phyloP scores from a whole-genome alignment of 495 filamentous ascomycete species.

The Penicillium silybi region DNA sequence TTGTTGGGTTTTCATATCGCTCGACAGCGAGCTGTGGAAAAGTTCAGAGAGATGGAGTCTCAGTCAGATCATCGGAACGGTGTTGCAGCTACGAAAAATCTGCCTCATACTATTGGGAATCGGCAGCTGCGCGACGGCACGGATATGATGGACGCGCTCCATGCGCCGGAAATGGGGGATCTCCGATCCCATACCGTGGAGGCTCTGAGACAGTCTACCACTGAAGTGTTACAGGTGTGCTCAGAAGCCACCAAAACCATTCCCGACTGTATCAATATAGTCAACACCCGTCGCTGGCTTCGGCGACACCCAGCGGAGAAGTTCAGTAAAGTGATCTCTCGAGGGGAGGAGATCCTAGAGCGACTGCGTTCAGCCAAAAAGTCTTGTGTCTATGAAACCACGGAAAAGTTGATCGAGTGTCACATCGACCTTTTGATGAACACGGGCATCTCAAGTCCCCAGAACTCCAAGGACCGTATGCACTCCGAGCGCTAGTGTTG shows the following conservation, averaged over 20 bases:
- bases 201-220: neutral
- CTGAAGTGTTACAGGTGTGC: neutral
- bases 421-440: neutral
- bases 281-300: conserved; percentile 13
- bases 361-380: neutral
- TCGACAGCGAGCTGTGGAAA: neutral
- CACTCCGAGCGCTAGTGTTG: conserved; percentile 10
- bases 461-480: conserved; percentile 4
- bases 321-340: neutral
- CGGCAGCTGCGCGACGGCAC: neutral
- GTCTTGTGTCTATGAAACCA: neutral
- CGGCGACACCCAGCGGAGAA: neutral
- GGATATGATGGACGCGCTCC: neutral
- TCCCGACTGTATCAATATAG: conserved; percentile 5
- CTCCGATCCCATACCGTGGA: neutral
- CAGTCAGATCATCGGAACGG: neutral
- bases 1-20: neutral
- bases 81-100: neutral
- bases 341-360: neutral
- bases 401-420: neutral
- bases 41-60: neutral
- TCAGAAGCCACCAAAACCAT: neutral
- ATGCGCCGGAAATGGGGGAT: neutral
- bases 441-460: neutral
- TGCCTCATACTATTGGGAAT: neutral